Conservation (phyloP, 257 asterid genomes). For the Solanum piurae region DNA sequence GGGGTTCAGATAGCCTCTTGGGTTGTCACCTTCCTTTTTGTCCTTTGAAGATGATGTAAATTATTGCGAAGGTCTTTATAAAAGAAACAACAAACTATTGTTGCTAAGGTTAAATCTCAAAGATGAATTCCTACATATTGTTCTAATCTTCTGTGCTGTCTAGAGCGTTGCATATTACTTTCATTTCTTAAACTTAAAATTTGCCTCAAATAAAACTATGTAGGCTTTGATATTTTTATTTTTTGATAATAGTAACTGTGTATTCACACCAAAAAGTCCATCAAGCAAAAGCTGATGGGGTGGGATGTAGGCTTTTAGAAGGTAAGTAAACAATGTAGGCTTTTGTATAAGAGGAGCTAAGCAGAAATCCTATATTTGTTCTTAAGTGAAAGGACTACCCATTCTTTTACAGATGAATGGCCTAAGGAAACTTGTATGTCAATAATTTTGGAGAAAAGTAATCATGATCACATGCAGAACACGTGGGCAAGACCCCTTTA, state of each 20-base stretch:
- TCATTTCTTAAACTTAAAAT: not conserved
- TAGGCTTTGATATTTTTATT: not conserved
- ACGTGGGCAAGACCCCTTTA: not conserved
- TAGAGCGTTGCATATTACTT: not conserved
- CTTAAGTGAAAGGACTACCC: not conserved
- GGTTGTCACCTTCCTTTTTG: not conserved
- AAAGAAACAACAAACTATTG: not conserved
- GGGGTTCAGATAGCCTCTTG: not conserved
- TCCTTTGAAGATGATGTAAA: not conserved
- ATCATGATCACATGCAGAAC: not conserved
- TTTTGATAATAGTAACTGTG: too few species aligned
- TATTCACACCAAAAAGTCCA: too few species aligned
- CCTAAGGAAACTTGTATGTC: not conserved
- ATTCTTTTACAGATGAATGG: not conserved
- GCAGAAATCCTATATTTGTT: not conserved
- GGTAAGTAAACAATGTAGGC: not conserved
- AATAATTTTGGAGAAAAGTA: not conserved
- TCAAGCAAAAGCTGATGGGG: too few species aligned
- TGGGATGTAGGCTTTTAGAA: not conserved
- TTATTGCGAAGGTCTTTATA: not conserved
- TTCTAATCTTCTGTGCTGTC: not conserved
- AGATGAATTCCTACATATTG: not conserved
- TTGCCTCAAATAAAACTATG: not conserved
- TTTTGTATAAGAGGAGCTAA: not conserved
- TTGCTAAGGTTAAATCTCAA: not conserved